Conservation (phyloP, 345 rosid genomes). For the Eucalyptus virginea region DNA sequence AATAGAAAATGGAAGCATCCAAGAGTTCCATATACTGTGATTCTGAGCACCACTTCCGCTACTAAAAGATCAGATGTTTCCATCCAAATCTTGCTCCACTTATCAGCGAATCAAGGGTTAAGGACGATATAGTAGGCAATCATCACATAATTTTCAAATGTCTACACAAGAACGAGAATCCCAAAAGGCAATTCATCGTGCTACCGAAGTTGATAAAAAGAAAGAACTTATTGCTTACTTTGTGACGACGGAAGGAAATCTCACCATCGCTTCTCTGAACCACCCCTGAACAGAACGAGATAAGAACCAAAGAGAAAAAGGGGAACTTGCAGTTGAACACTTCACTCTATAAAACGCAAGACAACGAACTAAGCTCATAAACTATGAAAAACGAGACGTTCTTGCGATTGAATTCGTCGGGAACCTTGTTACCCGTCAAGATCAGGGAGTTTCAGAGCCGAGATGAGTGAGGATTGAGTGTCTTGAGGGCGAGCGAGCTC, state of each 20-base stretch:
- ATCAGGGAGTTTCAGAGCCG: not conserved
- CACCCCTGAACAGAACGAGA: not conserved
- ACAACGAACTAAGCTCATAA: not conserved
- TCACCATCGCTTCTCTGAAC: not conserved
- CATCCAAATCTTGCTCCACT: not conserved
- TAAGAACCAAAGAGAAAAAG: not conserved
- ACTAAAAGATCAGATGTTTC: not conserved
- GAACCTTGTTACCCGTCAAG: not conserved
- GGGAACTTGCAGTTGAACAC: not conserved
- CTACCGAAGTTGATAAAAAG: not conserved
- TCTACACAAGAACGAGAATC: not conserved
- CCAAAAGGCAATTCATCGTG: not conserved
- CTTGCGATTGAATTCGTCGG: not conserved
- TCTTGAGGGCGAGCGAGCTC: not conserved
- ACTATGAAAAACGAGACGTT: not conserved
- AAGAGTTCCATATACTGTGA: not conserved
- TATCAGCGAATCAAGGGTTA: not conserved
- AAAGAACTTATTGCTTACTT: not conserved
- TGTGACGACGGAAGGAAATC: not conserved
- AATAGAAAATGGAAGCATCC: not conserved
- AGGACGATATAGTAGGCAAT: not conserved
- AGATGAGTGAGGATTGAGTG: not conserved
- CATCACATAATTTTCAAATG: constrained; percentile 13
- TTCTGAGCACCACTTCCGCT: not conserved
- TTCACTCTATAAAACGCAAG: not conserved